Base-by-base conservation (phyloP, 345 rosid genomes). In the Corymbia maculata region DNA sequence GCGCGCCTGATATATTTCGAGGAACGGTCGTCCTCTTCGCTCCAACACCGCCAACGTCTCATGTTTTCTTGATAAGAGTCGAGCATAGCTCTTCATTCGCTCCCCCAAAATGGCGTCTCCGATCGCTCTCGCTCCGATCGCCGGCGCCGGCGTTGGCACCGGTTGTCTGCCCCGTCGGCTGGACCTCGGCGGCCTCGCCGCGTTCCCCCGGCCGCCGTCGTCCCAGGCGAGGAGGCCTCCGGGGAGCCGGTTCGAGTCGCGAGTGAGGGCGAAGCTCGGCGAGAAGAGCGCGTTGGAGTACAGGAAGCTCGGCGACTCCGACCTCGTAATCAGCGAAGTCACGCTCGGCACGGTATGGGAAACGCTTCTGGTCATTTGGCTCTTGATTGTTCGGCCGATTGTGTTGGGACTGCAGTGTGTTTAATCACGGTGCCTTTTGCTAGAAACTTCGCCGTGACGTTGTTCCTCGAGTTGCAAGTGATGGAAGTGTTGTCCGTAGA, bases 221-320 rank as follows among this genome's bases (percentile, higher is more conserved):
- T 70, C 7, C 80, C 6, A 7, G 45, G 4, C 28, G 49, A 21
- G 84, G 49, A 36, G 5, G 84, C 49, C 6, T 22, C 28, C 44
- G 49, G 24, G 26, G 15, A 42, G 84, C 28, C 84, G 15, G 4
- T 75, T 75, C 49, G 14, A 42, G 84, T 13, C 49, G 84, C 49
- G 84, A 75, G 89, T 91, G 90, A 45, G 52, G 82, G 94, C 94
- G 87, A 89, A 90, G 59, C 89, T 89, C 70, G 93, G 93, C 64
- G 89, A 91, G 88, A 92, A 93, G 88, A 94, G 85, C 86, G 92
- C 93, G 2, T 89, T 96, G 92, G 94, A 94, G 91, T 96, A 93
- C 90, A 90, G 94, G 93, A 95, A 94, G 92, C 95, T 97, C 47
- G 99, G 98, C 22, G 98, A 96, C 57, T 95, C 98, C 30, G 98